Base-by-base conservation (phyloP, 106 monocot species). In the Triglochin maritima region DNA sequence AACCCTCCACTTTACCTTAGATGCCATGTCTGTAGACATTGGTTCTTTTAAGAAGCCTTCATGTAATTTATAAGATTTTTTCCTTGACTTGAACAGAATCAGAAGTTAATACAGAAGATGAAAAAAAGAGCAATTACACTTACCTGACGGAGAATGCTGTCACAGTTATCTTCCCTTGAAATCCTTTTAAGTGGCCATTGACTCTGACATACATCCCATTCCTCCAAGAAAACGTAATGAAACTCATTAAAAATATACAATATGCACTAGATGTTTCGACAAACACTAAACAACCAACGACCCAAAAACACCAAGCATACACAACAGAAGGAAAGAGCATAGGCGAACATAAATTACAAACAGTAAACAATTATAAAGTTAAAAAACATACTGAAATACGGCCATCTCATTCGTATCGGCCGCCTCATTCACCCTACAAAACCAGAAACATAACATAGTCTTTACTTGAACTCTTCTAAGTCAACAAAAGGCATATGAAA, bases 101-200 rank as follows among this genome's bases (percentile, higher is more conserved):
- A 13, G 5, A 57, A n/a, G 2, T n/a, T 4, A 57, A 57, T n/a
- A n/a, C 10, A 44, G 44, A 17, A 63, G 4, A 9, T 46, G 42
- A 5, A 11, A 13, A 3, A 46, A 63, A 12, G 46, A 63, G n/a
- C n/a, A 46, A 63, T 41, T 17, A 46, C 47, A 46, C 57, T 71
- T 45, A 87, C 87, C 87, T 78, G 41, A 83, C 74, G 17, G 81
- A 83, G 72, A 87, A 87, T 44, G 87, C 81, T 60, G 74, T 76
- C 3, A 79, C 72, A 44, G 81, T 83, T 61, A 59, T 66, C 49
- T 83, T 87, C 0, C 81, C 87, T 58, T 87, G 83, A 41, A 87
- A 87, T 43, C 76, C 78, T 60, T 87, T 87, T 66, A 87, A 68
- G 47, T 70, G 83, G 14, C 87, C 83, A 79, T 78, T 83, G 50